Conservation (phyloP, 805 yeast genomes). For the Kuraishia cidri region DNA sequence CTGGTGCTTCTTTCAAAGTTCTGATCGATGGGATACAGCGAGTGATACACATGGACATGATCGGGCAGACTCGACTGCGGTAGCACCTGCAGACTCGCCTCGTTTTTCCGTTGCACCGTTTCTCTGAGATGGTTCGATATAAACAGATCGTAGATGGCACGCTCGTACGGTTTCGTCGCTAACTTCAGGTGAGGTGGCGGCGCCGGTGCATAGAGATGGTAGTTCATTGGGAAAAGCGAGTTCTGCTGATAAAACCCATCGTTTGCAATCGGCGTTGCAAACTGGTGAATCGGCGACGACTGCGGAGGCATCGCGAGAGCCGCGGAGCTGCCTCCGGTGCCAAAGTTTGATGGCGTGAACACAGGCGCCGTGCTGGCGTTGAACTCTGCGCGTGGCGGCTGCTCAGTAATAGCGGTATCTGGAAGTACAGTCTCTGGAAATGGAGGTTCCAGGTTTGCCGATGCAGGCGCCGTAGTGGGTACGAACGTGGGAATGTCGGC, state of each 20-base stretch:
- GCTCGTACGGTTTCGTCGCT: constrained; percentile 61
- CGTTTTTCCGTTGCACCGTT: constrained; percentile 61
- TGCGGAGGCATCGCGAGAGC: constrained; percentile 4
- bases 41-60: constrained; percentile 74
- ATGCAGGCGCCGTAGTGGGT: constrained; percentile 19
- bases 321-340: background rate
- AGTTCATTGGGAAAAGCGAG: constrained; percentile 37
- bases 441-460: background rate
- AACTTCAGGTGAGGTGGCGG: constrained; percentile 67
- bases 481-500: constrained; percentile 39
- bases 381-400: constrained; percentile 4
- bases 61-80: constrained; percentile 56
- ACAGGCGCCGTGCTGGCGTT: constrained; percentile 21
- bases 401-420: background rate
- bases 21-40: constrained; percentile 73
- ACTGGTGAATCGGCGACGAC: background rate
- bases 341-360: constrained; percentile 14
- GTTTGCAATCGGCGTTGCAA: constrained; percentile 5
- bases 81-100: constrained; percentile 67
- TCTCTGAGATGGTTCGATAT: constrained; percentile 68
- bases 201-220: constrained; percentile 84
- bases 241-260: constrained; percentile 23
- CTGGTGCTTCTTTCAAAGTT: constrained; percentile 25
- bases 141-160: constrained; percentile 61
- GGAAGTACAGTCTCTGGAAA: background rate